These are phyloP conservation scores for Syncephalastrum contaminatum DNA, from an alignment of 371 early-diverging fungal genomes.

Conservation along the genomic window DNA sequence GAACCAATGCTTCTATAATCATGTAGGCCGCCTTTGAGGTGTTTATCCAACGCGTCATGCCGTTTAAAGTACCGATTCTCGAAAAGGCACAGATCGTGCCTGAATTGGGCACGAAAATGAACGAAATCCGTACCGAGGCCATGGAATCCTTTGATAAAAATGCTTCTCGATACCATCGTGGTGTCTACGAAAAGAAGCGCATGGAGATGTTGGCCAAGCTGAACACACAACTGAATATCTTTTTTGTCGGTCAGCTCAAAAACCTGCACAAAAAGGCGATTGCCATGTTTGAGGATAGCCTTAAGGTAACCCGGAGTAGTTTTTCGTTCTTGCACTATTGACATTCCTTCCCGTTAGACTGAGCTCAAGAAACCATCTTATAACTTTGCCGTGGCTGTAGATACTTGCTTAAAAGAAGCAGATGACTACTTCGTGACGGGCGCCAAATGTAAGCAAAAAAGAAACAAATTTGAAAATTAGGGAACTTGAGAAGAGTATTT, in stretches of 20 bases:
- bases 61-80: conserved; percentile 61
- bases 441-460: conserved; percentile 29
- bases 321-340: conserved; percentile 1
- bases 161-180: conserved; percentile 89
- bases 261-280: conserved; percentile 78
- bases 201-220: conserved; percentile 75
- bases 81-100: conserved; percentile 79
- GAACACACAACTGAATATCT: conserved; percentile 73
- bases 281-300: conserved; percentile 53
- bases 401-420: conserved; percentile 41
- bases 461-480: no score
- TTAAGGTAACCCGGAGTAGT: conserved; percentile 17
- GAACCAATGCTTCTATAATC: not conserved
- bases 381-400: conserved; percentile 58
- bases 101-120: conserved; percentile 72
- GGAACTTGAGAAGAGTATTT: no score
- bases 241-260: conserved; percentile 83
- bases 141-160: conserved; percentile 81
- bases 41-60: conserved; percentile 62
- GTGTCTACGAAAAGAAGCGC: conserved; percentile 87
- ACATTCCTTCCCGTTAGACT: conserved; percentile 16
- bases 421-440: conserved; percentile 32
- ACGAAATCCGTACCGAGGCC: conserved; percentile 56
- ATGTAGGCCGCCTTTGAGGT: conserved; percentile 63
- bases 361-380: conserved; percentile 46